phyloP scores from a whole-genome alignment of 2,329 filamentous ascomycete genomes.

The Sclerotinia nivalis region DNA sequence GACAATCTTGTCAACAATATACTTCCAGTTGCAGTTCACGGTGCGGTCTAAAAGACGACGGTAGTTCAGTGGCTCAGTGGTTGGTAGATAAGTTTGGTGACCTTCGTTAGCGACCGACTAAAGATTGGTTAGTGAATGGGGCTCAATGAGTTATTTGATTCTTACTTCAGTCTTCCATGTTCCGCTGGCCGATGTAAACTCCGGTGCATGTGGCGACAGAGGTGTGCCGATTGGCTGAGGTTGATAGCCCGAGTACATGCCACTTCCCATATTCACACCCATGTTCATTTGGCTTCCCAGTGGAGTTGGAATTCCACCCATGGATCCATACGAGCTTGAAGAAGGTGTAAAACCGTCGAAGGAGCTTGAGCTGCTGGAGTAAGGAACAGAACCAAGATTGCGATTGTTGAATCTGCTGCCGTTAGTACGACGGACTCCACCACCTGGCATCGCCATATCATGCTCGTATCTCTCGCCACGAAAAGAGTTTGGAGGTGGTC shows the following conservation, averaged over 20 bases:
- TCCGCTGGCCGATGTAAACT: constrained; percentile 62
- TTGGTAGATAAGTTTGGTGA: constrained; percentile 73
- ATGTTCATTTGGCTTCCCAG: constrained; percentile 33
- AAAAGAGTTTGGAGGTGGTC: constrained; percentile 34
- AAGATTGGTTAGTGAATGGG: constrained; percentile 35
- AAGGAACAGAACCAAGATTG: constrained; percentile 33
- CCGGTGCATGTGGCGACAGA: constrained; percentile 71
- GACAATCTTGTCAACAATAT: constrained; percentile 99
- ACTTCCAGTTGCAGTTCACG: constrained; percentile 98
- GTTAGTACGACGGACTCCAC: constrained; percentile 34
- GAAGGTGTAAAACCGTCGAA: constrained; percentile 40
- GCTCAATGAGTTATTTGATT: constrained; percentile 29
- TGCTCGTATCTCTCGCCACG: constrained; percentile 39
- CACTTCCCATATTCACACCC: constrained; percentile 26
- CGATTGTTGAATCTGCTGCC: constrained; percentile 38
- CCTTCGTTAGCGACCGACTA: constrained; percentile 55
- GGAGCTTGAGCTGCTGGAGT: constrained; percentile 41
- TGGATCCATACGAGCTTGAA: constrained; percentile 37
- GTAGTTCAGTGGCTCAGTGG: constrained; percentile 93
- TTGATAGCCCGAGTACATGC: constrained; percentile 47
- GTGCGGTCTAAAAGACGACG: constrained; percentile 92
- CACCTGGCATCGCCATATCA: constrained; percentile 37
- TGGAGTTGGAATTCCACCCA: constrained; percentile 31
- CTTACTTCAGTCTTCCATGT: constrained; percentile 42
- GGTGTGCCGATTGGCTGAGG: constrained; percentile 61